Base-by-base conservation (phyloP, 225 moss, liverwort and hornwort genomes). In the Antitrichia curtipendula region DNA sequence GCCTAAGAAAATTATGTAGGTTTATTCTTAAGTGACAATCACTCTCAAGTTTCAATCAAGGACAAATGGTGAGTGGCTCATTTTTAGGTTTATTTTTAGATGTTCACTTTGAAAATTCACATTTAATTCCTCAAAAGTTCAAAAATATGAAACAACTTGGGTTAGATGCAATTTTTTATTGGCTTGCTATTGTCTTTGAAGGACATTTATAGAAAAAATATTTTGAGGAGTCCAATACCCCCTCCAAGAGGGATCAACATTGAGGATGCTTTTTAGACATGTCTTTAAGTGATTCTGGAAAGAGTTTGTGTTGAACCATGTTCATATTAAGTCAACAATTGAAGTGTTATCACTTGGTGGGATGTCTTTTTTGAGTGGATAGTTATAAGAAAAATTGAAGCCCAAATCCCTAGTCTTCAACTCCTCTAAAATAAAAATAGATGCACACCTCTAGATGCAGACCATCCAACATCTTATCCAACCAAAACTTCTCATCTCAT, bases 331-430 rank as follows among this genome's bases (percentile, higher is more conserved):
- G 34, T 36, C 10, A 64, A 5, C 34, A 64, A 34, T 64, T 0
- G 19, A n/a, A n/a, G 21, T 66, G 66, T 66, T 1, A 34, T 18
- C 10, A 34, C 1, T 0, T 19, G 34, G 34, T 64, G 2, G 62
- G 8, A 5, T 4, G 62, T 31, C 16, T 8, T 9, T 32, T 63
- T 32, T 18, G 34, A 64, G 5, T 64, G 64, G 10, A 64, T n/a
- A n/a, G 66, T 66, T 5, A n/a, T 3, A n/a, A n/a, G 8, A 16
- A 14, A 31, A 29, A 29, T 4, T 2, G 9, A 12, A 66, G 21
- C 1, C 66, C 21, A 66, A 66, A n/a, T 0, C 34, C 6, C 11
- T 65, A 36, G 20, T 19, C 34, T 4, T 5, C 0, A 18, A 0
- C 6, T 66, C 6, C 1, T 3, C 11, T n/a, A n/a, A 21, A 34